Percentiles rank a stretch among this genome's conserved stretches.
Conservation (phyloP, 768 basidiomycete species). For the Paxillus involutus region DNA sequence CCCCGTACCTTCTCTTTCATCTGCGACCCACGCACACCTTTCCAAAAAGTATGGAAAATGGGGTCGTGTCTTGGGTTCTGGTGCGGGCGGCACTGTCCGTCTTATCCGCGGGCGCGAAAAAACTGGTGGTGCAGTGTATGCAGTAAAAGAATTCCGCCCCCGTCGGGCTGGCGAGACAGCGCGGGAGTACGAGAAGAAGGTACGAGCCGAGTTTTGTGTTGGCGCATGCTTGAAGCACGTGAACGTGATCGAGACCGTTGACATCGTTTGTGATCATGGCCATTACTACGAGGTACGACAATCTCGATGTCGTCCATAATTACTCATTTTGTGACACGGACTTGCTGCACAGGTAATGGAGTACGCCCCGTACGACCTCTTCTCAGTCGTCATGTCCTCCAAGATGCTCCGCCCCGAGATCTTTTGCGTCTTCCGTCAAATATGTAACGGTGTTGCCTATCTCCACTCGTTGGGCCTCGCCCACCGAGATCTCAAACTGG, state of each 20-base stretch:
- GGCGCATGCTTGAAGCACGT: constrained; percentile 91
- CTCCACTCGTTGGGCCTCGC: constrained; percentile 97
- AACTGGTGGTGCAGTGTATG: constrained; percentile 82
- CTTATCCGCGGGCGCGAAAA: constrained; percentile 87
- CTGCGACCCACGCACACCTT: constrained; percentile 86
- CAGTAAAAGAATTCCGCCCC: constrained; percentile 96
- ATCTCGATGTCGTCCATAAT: constrained; percentile 1
- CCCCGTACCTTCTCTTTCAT: constrained; percentile 63
- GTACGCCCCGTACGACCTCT: constrained; percentile 97
- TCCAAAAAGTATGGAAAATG: constrained; percentile 99
- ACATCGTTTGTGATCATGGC: constrained; percentile 96
- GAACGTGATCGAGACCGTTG: constrained; percentile 97
- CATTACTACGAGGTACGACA: constrained; percentile 91
- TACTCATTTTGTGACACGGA: neutral
- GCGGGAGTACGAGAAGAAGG: constrained; percentile 99
- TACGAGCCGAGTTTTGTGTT: constrained; percentile 98
- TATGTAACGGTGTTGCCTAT: constrained; percentile 97
- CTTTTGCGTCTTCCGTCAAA: constrained; percentile 98
- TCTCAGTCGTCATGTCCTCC: constrained; percentile 99
- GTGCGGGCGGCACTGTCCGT: constrained; percentile 97
- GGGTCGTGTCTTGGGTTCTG: constrained; percentile 92
- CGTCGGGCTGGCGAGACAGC: constrained; percentile 86
- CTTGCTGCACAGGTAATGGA: constrained; percentile 83
- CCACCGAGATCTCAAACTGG: constrained; percentile 97
- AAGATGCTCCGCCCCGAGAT: constrained; percentile 99